Base-by-base conservation (phyloP, 2,329 filamentous ascomycete genomes). In the Beauveria sp. region DNA sequence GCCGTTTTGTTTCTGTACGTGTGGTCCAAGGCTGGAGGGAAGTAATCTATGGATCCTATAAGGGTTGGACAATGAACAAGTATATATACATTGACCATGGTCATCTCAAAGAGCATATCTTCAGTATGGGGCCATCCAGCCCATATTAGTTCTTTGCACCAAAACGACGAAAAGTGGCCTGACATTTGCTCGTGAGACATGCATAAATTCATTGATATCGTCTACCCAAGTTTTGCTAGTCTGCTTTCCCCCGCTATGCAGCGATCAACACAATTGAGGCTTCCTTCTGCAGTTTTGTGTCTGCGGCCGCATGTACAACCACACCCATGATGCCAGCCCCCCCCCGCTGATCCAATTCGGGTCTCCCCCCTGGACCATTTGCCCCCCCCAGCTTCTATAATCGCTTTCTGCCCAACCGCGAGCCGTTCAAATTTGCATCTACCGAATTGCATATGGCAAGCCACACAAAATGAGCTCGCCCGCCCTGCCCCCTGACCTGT, bases 401-500 rank as follows among this genome's bases (percentile, higher is more conserved):
- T 34, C 30, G 30, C 30, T 34, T 34, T 14, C 4, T 34, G 10
- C 10, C 4, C 10, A 34, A 34, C 30, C 5, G 1, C 40, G 40
- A 43, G 40, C 40, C 40, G 5, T 10, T 34, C 5, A 12, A 34
- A 34, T 12, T 34, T 34, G 30, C 30, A 14, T 34, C 30, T 34
- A 34, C 9, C 20, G 16, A 26, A 34, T 34, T 34, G 30, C 12
- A 34, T 34, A 12, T 24, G 22, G 26, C 30, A 34, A 34, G 30
- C 12, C 30, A 34, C 30, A 30, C 53, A 60, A 40, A 28, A 65
- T 65, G 61, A 46, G 28, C 38, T 54, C 50, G 4, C 2, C 57
- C 57, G 12, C 70, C 34, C 76, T 82, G 7, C 81, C 82, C 2
- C 77, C 79, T 4, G 81, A 85, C 66, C 71, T 86, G 38, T 84